phyloP scores from a whole-genome alignment of 495 filamentous ascomycete genomes.

The Stereocaulon alpinum region DNA sequence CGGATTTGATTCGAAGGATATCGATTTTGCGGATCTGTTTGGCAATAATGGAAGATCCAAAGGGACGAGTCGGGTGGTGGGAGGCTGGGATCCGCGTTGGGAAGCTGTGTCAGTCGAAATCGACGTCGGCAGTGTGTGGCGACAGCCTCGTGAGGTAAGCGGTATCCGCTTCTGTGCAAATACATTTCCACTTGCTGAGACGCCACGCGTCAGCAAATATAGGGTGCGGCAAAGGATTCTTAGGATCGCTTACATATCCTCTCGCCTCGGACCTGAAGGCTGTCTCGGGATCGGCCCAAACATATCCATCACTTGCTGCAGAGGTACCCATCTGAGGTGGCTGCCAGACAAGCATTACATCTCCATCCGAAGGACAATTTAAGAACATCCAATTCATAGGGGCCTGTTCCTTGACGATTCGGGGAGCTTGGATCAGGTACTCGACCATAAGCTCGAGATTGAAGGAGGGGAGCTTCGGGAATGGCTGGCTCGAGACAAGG shows the following conservation, averaged over 20 bases:
- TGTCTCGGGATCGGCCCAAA: conserved; percentile 75
- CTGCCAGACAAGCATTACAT: conserved; percentile 79
- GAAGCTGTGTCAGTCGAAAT: conserved; percentile 65
- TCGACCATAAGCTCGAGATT: conserved; percentile 60
- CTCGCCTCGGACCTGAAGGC: conserved; percentile 57
- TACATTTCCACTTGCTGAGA: conserved; percentile 67
- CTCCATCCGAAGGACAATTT: conserved; percentile 68
- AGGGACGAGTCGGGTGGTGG: conserved; percentile 66
- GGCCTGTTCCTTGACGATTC: conserved; percentile 61
- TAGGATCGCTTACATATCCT: conserved; percentile 55
- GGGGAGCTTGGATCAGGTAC: conserved; percentile 69
- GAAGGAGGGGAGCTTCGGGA: conserved; percentile 54
- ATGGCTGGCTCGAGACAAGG: conserved; percentile 65
- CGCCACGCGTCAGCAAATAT: not conserved
- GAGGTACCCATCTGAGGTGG: conserved; percentile 54
- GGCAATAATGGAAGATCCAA: conserved; percentile 90
- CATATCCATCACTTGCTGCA: conserved; percentile 81
- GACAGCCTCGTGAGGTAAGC: conserved; percentile 52
- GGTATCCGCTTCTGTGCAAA: conserved; percentile 67
- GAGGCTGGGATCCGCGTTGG: conserved; percentile 41
- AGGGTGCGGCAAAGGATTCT: not conserved
- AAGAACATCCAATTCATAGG: conserved; percentile 90
- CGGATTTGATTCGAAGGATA: conserved; percentile 56
- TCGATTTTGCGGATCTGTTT: conserved; percentile 58
- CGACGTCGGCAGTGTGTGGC: conserved; percentile 68